Percentiles rank a stretch among this genome's conserved stretches.
Conservation (phyloP, 495 filamentous ascomycete species). For the Neurospora intermedia region DNA sequence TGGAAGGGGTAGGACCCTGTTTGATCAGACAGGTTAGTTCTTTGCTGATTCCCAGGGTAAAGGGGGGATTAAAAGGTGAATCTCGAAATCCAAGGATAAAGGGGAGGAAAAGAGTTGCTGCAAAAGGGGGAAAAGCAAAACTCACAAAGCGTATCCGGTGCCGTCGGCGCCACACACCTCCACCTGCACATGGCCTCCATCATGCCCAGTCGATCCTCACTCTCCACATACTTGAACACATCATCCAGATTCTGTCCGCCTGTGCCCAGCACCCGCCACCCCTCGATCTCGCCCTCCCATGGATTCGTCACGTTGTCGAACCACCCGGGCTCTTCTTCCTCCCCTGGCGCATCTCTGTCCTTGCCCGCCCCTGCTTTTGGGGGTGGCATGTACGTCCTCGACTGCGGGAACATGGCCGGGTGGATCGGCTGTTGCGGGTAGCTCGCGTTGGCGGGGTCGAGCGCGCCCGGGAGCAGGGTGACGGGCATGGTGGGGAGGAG, state of each 20-base stretch:
- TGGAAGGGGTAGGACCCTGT: constrained; percentile 94
- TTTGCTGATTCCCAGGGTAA: too few species aligned
- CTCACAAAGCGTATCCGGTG: constrained; percentile 92
- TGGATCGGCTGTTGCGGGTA: constrained; percentile 79
- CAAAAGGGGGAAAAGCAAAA: constrained; percentile 2
- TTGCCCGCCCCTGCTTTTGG: constrained; percentile 13
- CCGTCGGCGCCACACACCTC: constrained; percentile 87
- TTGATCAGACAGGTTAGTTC: too few species aligned
- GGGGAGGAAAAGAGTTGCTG: neutral
- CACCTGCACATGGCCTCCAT: constrained; percentile 89
- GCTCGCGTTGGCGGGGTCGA: constrained; percentile 70
- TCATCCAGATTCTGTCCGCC: constrained; percentile 92
- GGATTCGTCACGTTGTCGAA: constrained; percentile 90
- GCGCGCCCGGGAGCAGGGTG: constrained; percentile 64
- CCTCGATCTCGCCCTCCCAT: constrained; percentile 80
- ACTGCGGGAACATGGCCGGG: constrained; percentile 65
- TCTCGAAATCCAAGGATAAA: too few species aligned
- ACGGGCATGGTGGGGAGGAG: constrained; percentile 75
- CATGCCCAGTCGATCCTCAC: constrained; percentile 65
- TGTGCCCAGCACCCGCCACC: constrained; percentile 72
- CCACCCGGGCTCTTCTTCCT: constrained; percentile 48
- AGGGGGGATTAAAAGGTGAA: too few species aligned
- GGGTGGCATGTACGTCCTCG: constrained; percentile 53
- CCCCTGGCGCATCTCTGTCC: neutral
- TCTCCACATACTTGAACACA: constrained; percentile 77